Evolutionary conservation across 805 yeast species (phyloP), one percentile per base, ranked within the genome.

Genomic region (Millerozyma acaciae): DNA sequence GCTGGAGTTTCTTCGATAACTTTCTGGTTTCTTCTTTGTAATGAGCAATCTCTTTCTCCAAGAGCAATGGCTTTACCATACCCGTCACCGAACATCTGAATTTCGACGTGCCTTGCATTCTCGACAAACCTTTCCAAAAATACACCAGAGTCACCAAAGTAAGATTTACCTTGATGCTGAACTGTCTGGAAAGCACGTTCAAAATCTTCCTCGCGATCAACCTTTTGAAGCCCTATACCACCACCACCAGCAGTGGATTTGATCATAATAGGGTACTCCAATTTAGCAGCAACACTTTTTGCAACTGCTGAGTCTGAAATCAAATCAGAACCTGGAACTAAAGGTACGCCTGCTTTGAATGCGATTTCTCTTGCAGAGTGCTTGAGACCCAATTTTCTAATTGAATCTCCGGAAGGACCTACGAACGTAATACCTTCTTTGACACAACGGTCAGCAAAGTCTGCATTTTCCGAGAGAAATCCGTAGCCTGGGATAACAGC

Each of bases 201-300:
- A 43, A 93, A 78, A 39, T 93, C 97, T 13, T 58, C 78, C 45
- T 76, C 84, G 21, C 78, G 72, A 51, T 89, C 96, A 38, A 89
- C 97, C 55, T 88, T 84, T 60, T 90, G 97, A 47, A 90, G 68
- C 44, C 98, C 98, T 52, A 90, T 90, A 63, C 98, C 98, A 61
- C 98, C 98, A 53, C 98, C 98, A 56, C 98, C 98, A 16, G 97
- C 97, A 40, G 98, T 93, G 16, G 95, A 84, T 62, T 90, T 90
- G 32, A 93, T 85, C 97, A 90, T 90, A 21, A 90, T 77, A 18
- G 97, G 97, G 50, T 86, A 93, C 37, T 75, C 84, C 32, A 90
- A 67, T 48, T 74, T 64, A 12, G 75, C 78, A 10, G 96, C 97
- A 42, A 81, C 75, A 39, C 64, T 70, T 37, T 70, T 67, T 3